Evolutionary conservation across 805 yeast genomes (phyloP).

Genomic region (Candida loeiensis): DNA sequence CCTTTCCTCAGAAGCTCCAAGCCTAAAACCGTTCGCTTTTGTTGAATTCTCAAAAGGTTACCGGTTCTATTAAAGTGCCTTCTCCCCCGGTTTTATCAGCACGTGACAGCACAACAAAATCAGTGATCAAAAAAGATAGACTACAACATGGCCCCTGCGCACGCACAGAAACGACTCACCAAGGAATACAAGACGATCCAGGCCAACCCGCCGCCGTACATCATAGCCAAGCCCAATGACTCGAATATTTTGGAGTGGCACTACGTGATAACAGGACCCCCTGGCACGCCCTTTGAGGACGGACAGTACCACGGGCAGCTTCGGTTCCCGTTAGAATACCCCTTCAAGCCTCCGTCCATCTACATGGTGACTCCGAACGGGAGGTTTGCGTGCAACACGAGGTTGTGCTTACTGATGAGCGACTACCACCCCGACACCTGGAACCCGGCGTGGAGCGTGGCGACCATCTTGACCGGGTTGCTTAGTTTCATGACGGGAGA

Average conservation of each 20-base stretch:
- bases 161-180: constrained; percentile 50
- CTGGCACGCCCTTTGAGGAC: constrained; percentile 76
- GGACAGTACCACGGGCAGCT: constrained; percentile 93
- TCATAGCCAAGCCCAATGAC: constrained; percentile 83
- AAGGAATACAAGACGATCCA: constrained; percentile 78
- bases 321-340: constrained; percentile 79
- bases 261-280: constrained; percentile 88
- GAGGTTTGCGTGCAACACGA: constrained; percentile 72
- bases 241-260: constrained; percentile 91
- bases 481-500: constrained; percentile 89
- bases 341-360: constrained; percentile 88
- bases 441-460: constrained; percentile 96
- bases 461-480: constrained; percentile 82
- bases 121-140: not conserved
- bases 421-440: constrained; percentile 93
- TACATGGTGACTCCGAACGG: constrained; percentile 90
- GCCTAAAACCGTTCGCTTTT: too few species aligned
- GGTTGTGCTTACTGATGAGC: constrained; percentile 87
- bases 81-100: not conserved
- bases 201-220: constrained; percentile 80
- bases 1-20: too few species aligned
- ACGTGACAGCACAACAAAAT: not conserved
- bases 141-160: constrained; percentile 36
- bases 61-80: not conserved
- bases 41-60: not conserved